Evolutionary conservation across 192 early-diverging fungal species (phyloP), one percentile per base, ranked within the genome.

Genomic region (Backusella liffmaniae): DNA sequence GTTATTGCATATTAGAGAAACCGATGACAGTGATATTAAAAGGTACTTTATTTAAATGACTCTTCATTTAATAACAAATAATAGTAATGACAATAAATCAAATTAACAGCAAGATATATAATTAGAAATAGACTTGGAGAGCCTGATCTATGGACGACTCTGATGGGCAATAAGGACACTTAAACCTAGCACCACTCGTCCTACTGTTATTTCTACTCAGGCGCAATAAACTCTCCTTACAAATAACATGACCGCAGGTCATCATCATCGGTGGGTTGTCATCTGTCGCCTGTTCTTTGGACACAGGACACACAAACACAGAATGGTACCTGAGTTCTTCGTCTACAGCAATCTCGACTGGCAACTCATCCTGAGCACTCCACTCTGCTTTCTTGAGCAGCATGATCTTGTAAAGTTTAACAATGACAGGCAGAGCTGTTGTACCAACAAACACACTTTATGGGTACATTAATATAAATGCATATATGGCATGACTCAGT

Each of bases 211-310:
- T 92, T 74, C 94, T 92, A 39, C 93, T 88, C 23, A 99, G 88
- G 74, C 94, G 89, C 8, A 87, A 84, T 71, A 99, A 84, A 81
- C 93, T 94, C 77, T 96, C 98, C 78, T 94, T 91, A 84, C 94
- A 96, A 39, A 99, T 91, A 0, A 99, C 96, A 79, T 99, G 98
- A 15, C 98, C 98, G 82, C 98, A 99, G 2, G 86, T 86, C 92
- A 99, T 91, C 94, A 96, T 95, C 96, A 98, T 99, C 0, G 98
- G 98, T 56, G 97, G 97, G 73, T 99, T 99, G n/a, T 90, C 88
- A 23, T 92, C 89, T 5, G 94, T 91, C 1, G 94, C 94, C 79
- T 96, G 94, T 79, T 99, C 98, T 82, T 98, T 98, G 35, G 90
- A 91, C 1, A 99, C 98, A 5, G 98, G 98, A 80, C 98, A 99